These are phyloP conservation scores for Mycotypha africana DNA, from an alignment of 371 early-diverging fungal species.

Conservation along the genomic window DNA sequence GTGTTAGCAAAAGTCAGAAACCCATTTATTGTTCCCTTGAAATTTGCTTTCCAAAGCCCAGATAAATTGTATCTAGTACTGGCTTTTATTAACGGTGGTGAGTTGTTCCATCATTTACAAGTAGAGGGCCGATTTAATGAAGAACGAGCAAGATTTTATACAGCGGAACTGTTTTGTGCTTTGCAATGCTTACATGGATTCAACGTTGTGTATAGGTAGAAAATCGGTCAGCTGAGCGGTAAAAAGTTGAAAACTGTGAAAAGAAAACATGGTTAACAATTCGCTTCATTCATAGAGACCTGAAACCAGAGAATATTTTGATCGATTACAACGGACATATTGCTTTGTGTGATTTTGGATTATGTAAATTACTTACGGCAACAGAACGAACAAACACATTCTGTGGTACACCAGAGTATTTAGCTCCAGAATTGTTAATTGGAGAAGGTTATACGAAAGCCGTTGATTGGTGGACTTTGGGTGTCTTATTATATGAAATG, in stretches of 20 bases:
- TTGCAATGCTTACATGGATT: constrained; percentile 86
- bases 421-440: constrained; percentile 94
- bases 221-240: too few species aligned
- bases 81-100: constrained; percentile 93
- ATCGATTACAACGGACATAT: constrained; percentile 96
- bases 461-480: constrained; percentile 99
- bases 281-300: constrained; percentile 49
- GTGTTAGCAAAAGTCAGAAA: constrained; percentile 80
- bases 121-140: constrained; percentile 70
- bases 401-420: constrained; percentile 99
- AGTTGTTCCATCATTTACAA: constrained; percentile 89
- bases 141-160: constrained; percentile 64
- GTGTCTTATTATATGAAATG: constrained; percentile 96
- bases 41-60: constrained; percentile 84
- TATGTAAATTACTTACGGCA: constrained; percentile 95
- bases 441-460: constrained; percentile 92
- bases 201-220: constrained; percentile 79
- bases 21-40: constrained; percentile 86
- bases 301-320: constrained; percentile 96
- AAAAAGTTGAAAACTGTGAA: background rate
- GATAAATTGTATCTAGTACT: constrained; percentile 87
- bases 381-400: constrained; percentile 92
- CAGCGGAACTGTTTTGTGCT: constrained; percentile 73
- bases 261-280: background rate
- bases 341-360: constrained; percentile 96